phyloP scores from a whole-genome alignment of 331 rosid genomes.

The Malus hybrid region DNA sequence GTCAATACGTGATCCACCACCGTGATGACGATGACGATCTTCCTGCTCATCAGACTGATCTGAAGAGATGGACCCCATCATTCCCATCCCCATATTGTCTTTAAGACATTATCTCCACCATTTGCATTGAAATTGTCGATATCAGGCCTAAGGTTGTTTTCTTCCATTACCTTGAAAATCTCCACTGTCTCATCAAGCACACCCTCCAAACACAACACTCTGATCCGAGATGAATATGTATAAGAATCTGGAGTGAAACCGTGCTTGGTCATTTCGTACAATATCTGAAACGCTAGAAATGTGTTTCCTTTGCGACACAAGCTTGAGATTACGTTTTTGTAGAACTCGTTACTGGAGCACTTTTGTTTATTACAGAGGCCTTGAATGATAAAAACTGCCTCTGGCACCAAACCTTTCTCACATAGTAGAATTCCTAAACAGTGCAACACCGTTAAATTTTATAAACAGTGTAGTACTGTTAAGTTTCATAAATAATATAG shows the following conservation, averaged over 20 bases:
- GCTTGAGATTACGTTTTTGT: slow-evolving; percentile 49
- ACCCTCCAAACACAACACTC: slow-evolving; percentile 83
- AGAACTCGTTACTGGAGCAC: slow-evolving; percentile 42
- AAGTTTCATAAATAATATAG: too few relatives aligned
- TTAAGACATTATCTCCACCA: too few relatives aligned
- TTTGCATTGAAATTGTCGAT: slow-evolving; percentile 64
- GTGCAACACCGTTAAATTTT: too few relatives aligned
- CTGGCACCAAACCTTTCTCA: too few relatives aligned
- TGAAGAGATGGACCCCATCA: too few relatives aligned
- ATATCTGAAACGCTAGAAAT: slow-evolving; percentile 68
- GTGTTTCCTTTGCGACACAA: slow-evolving; percentile 88
- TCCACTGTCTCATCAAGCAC: slow-evolving; percentile 74
- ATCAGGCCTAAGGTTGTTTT: slow-evolving; percentile 16
- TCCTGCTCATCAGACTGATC: too few relatives aligned
- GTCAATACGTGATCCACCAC: too few relatives aligned
- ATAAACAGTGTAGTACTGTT: too few relatives aligned
- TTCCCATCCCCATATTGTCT: too few relatives aligned
- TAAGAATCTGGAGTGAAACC: slow-evolving; percentile 76
- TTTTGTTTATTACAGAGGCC: slow-evolving; percentile 43
- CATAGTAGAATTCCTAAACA: too few relatives aligned
- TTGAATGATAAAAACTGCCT: too few relatives aligned
- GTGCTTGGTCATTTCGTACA: slow-evolving; percentile 69
- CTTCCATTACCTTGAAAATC: slow-evolving; percentile 70
- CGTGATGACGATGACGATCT: too few relatives aligned
- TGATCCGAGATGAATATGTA: slow-evolving; percentile 73